A percentile compares a stretch with the other conserved stretches of the same genome.
Evolutionary conservation across 192 early-diverging fungal genomes (phyloP).

Genomic region (Coemansia sp.): DNA sequence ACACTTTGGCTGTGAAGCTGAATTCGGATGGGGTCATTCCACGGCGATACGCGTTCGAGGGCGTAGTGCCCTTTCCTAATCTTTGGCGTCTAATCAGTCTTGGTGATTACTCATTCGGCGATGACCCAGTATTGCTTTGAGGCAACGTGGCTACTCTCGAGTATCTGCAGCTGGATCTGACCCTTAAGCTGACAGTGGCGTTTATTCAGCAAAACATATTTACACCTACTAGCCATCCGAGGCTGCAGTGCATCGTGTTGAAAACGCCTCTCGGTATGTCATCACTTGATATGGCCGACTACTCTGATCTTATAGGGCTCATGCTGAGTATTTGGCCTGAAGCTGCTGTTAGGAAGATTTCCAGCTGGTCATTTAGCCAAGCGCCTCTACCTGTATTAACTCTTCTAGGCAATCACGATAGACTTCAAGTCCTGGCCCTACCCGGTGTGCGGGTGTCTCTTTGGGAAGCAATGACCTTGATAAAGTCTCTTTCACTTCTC

Average conservation of each 20-base stretch:
- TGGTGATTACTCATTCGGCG: conserved; percentile 6
- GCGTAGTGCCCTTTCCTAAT: conserved; percentile 9
- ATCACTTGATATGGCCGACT: neutral
- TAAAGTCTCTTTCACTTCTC: neutral
- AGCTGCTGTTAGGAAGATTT: neutral
- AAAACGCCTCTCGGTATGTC: neutral
- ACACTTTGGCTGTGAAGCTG: neutral
- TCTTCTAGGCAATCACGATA: neutral
- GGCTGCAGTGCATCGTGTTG: neutral
- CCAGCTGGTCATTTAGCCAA: neutral
- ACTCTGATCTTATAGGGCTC: neutral
- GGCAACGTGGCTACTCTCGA: conserved; percentile 5
- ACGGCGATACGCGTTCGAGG: too few relatives aligned
- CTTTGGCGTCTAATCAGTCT: neutral
- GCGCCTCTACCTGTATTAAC: neutral
- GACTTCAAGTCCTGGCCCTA: neutral
- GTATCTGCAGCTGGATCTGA: neutral
- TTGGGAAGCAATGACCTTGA: neutral
- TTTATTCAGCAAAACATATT: neutral
- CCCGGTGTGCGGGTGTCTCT: neutral
- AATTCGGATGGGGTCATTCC: neutral
- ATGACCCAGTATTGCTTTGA: conserved; percentile 1
- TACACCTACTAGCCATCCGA: neutral
- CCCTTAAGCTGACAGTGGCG: neutral
- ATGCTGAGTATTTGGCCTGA: neutral